A percentile compares a stretch with the other conserved stretches of the same genome.
Conservation (phyloP, 1,139 yeast genomes). For the Geotrichum macrosporum region DNA sequence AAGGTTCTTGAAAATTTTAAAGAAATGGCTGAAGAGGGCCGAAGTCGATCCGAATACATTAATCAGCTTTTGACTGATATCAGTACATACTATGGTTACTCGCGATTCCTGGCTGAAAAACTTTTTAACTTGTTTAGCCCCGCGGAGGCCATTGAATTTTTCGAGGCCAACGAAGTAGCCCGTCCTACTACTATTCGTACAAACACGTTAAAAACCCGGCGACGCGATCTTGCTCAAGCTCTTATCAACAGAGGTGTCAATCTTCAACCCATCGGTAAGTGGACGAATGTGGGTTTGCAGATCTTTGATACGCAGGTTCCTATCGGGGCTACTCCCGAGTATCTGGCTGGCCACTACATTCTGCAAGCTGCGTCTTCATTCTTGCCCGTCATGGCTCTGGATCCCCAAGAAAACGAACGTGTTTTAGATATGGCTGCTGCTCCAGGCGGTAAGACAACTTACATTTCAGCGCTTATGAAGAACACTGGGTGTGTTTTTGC, state of each 20-base stretch:
- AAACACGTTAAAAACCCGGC: slow-evolving; percentile 87
- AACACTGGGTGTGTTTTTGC: slow-evolving; percentile 98
- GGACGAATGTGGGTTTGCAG: slow-evolving; percentile 98
- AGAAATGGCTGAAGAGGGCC: slow-evolving; percentile 69
- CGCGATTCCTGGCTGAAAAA: slow-evolving; percentile 90
- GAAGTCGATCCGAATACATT: slow-evolving; percentile 22
- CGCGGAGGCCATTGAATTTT: slow-evolving; percentile 94
- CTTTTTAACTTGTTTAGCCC: slow-evolving; percentile 87
- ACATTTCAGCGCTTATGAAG: slow-evolving; percentile 93
- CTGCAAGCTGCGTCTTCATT: slow-evolving; percentile 98
- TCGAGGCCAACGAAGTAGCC: slow-evolving; percentile 96
- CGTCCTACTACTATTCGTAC: slow-evolving; percentile 97
- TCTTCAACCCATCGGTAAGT: slow-evolving; percentile 91
- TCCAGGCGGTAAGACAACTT: slow-evolving; percentile 99
- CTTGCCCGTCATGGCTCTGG: slow-evolving; percentile 95
- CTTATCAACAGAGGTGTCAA: slow-evolving; percentile 96
- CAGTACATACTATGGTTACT: slow-evolving; percentile 92
- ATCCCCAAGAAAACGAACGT: slow-evolving; percentile 94
- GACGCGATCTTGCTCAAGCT: slow-evolving; percentile 93
- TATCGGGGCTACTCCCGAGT: slow-evolving; percentile 98
- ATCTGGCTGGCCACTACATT: slow-evolving; percentile 95
- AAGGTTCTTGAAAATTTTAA: slow-evolving; percentile 93
- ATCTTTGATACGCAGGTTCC: slow-evolving; percentile 98
- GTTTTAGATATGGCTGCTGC: slow-evolving; percentile 99
- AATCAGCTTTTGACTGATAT: slow-evolving; percentile 39